Evolutionary conservation across 2,329 filamentous ascomycete species (phyloP).

Genomic region (Ascochyta pisi): DNA sequence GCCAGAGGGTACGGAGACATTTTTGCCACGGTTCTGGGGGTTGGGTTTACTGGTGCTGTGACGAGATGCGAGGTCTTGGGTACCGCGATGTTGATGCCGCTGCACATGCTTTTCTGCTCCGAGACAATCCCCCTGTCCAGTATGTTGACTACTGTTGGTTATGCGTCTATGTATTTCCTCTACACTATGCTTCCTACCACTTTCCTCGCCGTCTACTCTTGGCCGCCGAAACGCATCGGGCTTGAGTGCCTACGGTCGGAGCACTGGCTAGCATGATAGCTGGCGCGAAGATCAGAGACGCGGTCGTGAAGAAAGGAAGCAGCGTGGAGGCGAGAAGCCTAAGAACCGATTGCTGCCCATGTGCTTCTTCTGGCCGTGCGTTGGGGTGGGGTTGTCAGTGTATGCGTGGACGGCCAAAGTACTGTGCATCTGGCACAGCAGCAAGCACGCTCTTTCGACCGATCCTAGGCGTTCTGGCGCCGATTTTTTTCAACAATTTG

Average conservation of each 20-base stretch:
- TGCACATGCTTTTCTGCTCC: slow-evolving; percentile 44
- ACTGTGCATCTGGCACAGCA: neutral
- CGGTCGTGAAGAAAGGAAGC: neutral
- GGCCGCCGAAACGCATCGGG: slow-evolving; percentile 22
- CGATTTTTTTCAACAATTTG: neutral
- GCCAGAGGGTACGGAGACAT: neutral
- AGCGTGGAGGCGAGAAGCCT: neutral
- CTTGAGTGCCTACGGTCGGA: slow-evolving; percentile 42
- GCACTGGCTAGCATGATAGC: slow-evolving; percentile 42
- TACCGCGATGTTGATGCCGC: neutral
- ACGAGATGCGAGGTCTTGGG: neutral
- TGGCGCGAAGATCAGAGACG: slow-evolving; percentile 19
- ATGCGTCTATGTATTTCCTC: slow-evolving; percentile 46
- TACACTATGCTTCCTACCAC: slow-evolving; percentile 35
- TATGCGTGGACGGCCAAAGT: neutral
- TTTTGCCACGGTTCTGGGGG: neutral
- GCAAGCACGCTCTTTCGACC: neutral
- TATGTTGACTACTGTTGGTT: slow-evolving; percentile 53
- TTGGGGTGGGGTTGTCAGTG: neutral
- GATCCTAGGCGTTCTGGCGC: neutral
- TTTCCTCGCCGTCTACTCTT: slow-evolving; percentile 31
- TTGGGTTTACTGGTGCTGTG: neutral
- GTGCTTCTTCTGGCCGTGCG: neutral
- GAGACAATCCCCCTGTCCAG: slow-evolving; percentile 59
- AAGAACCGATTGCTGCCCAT: neutral